Conservation (phyloP, 2,329 filamentous ascomycete species). For the Nigrospora osmanthi region DNA sequence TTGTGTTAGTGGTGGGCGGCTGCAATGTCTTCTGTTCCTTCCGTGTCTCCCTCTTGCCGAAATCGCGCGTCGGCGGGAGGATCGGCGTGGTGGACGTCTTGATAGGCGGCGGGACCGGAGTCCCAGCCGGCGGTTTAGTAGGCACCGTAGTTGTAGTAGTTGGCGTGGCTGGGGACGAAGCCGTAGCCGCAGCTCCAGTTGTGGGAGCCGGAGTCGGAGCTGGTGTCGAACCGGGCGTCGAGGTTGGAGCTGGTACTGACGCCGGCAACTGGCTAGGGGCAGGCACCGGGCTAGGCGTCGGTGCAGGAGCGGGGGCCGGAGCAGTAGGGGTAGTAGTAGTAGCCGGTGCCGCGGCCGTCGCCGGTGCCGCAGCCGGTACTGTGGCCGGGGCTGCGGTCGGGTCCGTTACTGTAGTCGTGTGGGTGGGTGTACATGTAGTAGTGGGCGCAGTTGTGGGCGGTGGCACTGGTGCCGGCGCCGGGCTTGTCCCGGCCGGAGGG, state of each 20-base stretch:
- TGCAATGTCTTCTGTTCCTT: conserved; percentile 31
- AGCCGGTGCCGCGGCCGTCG: background rate
- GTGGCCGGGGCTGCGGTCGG: conserved; percentile 16
- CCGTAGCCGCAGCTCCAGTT: conserved; percentile 14
- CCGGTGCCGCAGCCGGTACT: background rate
- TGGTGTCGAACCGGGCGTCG: background rate
- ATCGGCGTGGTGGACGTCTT: conserved; percentile 29
- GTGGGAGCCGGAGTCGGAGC: conserved; percentile 13
- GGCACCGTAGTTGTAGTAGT: conserved; percentile 27
- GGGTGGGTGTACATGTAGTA: conserved; percentile 25
- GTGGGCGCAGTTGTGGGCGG: conserved; percentile 27
- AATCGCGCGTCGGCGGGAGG: conserved; percentile 23
- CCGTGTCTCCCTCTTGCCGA: conserved; percentile 36
- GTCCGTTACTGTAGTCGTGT: conserved; percentile 26
- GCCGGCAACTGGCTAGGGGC: background rate
- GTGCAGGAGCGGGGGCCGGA: background rate
- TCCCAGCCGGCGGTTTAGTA: conserved; percentile 29
- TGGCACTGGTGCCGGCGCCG: conserved; percentile 10
- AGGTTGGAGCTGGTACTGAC: conserved; percentile 15
- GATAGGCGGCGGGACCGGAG: conserved; percentile 28
- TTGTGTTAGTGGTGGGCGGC: conserved; percentile 16
- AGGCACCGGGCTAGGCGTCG: background rate
- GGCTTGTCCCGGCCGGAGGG: conserved; percentile 3
- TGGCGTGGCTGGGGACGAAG: conserved; percentile 19
- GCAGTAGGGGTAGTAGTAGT: background rate